Evolutionary conservation across 768 basidiomycete genomes (phyloP).

Genomic region (Panellus pusillus): DNA sequence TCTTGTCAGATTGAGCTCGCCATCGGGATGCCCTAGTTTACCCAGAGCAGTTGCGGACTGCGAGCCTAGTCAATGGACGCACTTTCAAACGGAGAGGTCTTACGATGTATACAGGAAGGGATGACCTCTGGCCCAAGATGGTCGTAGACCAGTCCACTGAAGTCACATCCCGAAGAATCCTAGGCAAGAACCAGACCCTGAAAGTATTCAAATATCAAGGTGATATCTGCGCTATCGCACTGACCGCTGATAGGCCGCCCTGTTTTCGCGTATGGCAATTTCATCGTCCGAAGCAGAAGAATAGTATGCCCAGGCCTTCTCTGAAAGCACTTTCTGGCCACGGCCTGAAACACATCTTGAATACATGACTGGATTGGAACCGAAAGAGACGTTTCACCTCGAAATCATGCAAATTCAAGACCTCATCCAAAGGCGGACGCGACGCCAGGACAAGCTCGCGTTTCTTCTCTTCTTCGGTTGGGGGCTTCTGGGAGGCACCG

Average conservation of each 20-base stretch:
- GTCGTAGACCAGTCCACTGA: constrained; percentile 61
- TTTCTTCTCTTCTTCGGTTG: constrained; percentile 50
- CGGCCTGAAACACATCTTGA: constrained; percentile 38
- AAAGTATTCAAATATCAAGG: background rate
- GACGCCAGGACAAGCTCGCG: constrained; percentile 44
- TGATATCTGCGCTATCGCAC: background rate
- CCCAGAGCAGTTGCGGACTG: constrained; percentile 35
- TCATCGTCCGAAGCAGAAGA: constrained; percentile 77
- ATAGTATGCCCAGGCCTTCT: constrained; percentile 80
- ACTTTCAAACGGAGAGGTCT: constrained; percentile 13
- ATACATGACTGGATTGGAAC: background rate
- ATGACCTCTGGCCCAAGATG: constrained; percentile 59
- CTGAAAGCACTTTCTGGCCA: constrained; percentile 61
- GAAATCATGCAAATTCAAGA: constrained; percentile 75
- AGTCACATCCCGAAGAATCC: constrained; percentile 64
- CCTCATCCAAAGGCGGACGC: constrained; percentile 58
- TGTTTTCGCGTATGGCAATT: constrained; percentile 68
- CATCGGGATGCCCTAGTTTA: constrained; percentile 94
- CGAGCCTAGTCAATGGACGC: background rate
- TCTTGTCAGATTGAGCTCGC: constrained; percentile 86
- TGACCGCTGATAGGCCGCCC: constrained; percentile 68
- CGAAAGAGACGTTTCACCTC: constrained; percentile 42
- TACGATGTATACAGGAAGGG: constrained; percentile 68
- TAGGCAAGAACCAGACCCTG: constrained; percentile 71
- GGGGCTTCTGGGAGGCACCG: constrained; percentile 43